A percentile compares a stretch with the other conserved stretches of the same genome.
Evolutionary conservation across 768 basidiomycete genomes (phyloP).

Genomic region (Ramaria rubella): DNA sequence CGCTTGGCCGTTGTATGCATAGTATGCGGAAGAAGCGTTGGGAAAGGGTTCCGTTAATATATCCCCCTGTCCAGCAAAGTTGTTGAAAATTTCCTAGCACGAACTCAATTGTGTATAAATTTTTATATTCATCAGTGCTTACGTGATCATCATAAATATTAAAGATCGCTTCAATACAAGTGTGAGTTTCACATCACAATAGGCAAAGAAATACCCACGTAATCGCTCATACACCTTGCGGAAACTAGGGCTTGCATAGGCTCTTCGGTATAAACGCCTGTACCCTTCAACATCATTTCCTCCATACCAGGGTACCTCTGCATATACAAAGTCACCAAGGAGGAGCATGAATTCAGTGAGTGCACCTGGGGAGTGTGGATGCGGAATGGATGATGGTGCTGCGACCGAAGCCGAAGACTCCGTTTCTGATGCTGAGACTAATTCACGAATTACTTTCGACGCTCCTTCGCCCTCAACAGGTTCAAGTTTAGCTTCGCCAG

Average conservation of each 20-base stretch:
- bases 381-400: slow-evolving; percentile 14
- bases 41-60: slow-evolving; percentile 47
- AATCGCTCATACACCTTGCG: slow-evolving; percentile 60
- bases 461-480: no score
- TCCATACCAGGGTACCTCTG: slow-evolving; percentile 59
- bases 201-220: slow-evolving; percentile 40
- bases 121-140: slow-evolving; percentile 1
- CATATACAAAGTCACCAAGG: slow-evolving; percentile 72
- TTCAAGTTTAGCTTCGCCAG: background rate
- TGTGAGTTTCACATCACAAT: background rate
- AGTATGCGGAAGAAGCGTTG: slow-evolving; percentile 55
- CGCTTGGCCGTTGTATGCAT: slow-evolving; percentile 53
- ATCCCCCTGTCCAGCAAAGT: slow-evolving; percentile 53
- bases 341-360: slow-evolving; percentile 58
- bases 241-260: slow-evolving; percentile 59
- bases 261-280: slow-evolving; percentile 58
- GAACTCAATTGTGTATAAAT: background rate
- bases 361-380: slow-evolving; percentile 1
- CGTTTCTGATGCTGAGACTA: no score
- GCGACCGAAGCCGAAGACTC: background rate
- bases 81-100: slow-evolving; percentile 48
- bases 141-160: slow-evolving; percentile 72
- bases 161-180: slow-evolving; percentile 44
- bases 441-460: no score
- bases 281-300: slow-evolving; percentile 56